These are phyloP conservation scores for Claviceps sp. DNA, from an alignment of 2,329 filamentous ascomycete genomes.

Conservation along the genomic window DNA sequence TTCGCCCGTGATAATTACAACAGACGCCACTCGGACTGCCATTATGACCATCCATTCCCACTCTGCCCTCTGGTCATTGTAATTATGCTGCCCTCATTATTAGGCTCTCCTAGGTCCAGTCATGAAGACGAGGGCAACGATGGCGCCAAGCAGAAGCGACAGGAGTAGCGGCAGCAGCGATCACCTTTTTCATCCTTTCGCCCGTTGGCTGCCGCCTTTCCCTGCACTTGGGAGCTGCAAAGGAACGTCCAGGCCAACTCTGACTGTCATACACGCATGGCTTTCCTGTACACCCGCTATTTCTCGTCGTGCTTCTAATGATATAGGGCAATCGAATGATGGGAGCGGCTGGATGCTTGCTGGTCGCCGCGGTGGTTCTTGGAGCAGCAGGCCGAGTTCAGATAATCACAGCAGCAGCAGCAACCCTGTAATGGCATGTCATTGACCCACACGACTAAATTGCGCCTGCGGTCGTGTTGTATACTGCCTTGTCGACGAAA, in stretches of 20 bases:
- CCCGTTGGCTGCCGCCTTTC: slow-evolving; percentile 32
- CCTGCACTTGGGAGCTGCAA: slow-evolving; percentile 74
- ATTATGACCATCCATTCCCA: slow-evolving; percentile 47
- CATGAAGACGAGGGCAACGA: slow-evolving; percentile 11
- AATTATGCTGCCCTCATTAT: slow-evolving; percentile 45
- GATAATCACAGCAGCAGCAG: slow-evolving; percentile 29
- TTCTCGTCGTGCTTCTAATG: too few species aligned
- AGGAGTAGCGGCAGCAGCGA: neutral
- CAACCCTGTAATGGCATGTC: slow-evolving; percentile 10
- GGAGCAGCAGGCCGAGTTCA: slow-evolving; percentile 55
- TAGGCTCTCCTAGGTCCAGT: slow-evolving; percentile 35
- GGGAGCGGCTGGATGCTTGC: slow-evolving; percentile 69
- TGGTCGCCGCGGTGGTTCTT: slow-evolving; percentile 68
- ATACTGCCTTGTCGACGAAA: too few species aligned
- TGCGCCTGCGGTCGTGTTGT: too few species aligned
- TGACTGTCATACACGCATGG: slow-evolving; percentile 89
- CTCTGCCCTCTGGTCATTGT: slow-evolving; percentile 41
- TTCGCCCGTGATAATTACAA: slow-evolving; percentile 50
- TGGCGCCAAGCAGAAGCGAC: slow-evolving; percentile 24
- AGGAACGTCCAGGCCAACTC: slow-evolving; percentile 78
- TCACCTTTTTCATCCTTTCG: slow-evolving; percentile 26
- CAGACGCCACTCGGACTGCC: slow-evolving; percentile 48
- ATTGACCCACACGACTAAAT: too few species aligned
- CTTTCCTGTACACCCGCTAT: slow-evolving; percentile 82
- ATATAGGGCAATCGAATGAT: slow-evolving; percentile 43